These are phyloP conservation scores for Thalassiosira mediterranea DNA, from an alignment of 352 stramenopile species.

Conservation along the genomic window DNA sequence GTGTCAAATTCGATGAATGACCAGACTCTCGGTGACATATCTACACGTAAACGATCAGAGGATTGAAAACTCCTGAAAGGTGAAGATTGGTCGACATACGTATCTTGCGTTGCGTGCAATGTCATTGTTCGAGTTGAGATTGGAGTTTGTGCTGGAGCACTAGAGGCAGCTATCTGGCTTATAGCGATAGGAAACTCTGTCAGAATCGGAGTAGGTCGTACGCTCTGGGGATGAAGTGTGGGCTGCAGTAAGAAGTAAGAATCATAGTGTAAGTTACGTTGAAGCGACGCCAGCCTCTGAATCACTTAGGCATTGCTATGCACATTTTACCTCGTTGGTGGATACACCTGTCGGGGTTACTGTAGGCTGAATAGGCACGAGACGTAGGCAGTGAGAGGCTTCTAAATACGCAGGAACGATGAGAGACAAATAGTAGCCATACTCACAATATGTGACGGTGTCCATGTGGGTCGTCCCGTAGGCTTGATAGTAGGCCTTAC, in stretches of 20 bases:
- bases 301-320: too few species aligned
- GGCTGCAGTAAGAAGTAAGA: too few species aligned
- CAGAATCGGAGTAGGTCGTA: too few species aligned
- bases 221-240: too few species aligned
- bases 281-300: too few species aligned
- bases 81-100: slow-evolving; percentile 16
- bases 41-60: slow-evolving; percentile 12
- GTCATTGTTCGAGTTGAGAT: slow-evolving; percentile 7
- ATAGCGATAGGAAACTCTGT: too few species aligned
- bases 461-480: not conserved
- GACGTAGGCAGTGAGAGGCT: too few species aligned
- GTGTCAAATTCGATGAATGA: slow-evolving; percentile 27
- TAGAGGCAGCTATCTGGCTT: slow-evolving; percentile 9
- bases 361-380: slow-evolving; percentile 21
- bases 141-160: not conserved
- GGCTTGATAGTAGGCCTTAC: not conserved
- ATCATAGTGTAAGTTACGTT: too few species aligned
- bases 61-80: slow-evolving; percentile 6
- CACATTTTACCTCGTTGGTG: too few species aligned
- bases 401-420: too few species aligned
- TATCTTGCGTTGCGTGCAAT: slow-evolving; percentile 24
- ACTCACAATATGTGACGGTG: not conserved
- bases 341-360: slow-evolving; percentile 17
- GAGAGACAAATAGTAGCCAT: too few species aligned
- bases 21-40: slow-evolving; percentile 16